Conservation (phyloP, 2,329 filamentous ascomycete species). For the Nigrograna mackinnonii region DNA sequence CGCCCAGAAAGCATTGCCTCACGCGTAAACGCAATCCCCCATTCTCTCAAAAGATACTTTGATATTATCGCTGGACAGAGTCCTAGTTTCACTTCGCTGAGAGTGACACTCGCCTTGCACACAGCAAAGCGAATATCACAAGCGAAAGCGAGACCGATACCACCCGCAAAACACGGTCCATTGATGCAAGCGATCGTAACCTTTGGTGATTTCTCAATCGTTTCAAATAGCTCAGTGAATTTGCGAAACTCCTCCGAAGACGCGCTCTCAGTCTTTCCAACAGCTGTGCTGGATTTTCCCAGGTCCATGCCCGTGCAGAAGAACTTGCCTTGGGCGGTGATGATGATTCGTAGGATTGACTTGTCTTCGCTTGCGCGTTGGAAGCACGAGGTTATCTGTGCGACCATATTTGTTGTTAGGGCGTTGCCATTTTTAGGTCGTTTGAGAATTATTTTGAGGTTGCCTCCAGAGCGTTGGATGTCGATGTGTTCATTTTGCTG, state of each 20-base stretch:
- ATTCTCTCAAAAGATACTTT: conserved; percentile 45
- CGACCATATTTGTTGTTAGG: not conserved
- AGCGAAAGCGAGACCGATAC: not conserved
- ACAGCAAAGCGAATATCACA: conserved; percentile 13
- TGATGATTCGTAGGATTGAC: conserved; percentile 38
- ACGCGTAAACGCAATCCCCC: conserved; percentile 39
- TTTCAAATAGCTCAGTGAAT: not conserved
- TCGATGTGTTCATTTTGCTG: too few relatives aligned
- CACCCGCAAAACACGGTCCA: not conserved
- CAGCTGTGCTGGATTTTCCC: conserved; percentile 17
- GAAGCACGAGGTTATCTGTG: not conserved
- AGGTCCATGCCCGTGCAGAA: conserved; percentile 51
- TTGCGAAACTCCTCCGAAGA: not conserved
- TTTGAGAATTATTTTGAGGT: not conserved
- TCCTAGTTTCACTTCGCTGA: conserved; percentile 47
- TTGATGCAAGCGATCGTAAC: not conserved
- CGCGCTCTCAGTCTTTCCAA: conserved; percentile 8
- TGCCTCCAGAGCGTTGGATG: too few relatives aligned
- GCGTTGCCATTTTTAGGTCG: not conserved
- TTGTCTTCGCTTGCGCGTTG: conserved; percentile 16
- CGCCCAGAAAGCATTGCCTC: conserved; percentile 45
- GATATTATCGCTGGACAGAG: conserved; percentile 45
- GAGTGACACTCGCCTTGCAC: conserved; percentile 22
- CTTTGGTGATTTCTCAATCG: not conserved
- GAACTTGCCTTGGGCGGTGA: conserved; percentile 41